A percentile compares a stretch with the other conserved stretches of the same genome.
Conservation (phyloP, 257 asterid species). For the Salvia miltiorrhiza region DNA sequence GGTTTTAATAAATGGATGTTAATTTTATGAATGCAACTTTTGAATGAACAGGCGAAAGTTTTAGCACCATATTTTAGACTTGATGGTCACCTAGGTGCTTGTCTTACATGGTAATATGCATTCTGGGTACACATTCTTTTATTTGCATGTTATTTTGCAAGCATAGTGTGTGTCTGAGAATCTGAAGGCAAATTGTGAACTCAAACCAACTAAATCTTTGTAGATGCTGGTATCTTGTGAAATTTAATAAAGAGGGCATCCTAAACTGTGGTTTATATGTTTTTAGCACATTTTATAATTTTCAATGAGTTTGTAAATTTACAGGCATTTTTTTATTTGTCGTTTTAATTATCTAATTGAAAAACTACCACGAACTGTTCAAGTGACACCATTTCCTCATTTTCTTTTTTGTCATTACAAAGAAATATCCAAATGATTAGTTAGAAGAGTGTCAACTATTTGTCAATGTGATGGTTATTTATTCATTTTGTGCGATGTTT, state of each 20-base stretch:
- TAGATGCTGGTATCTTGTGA: not conserved
- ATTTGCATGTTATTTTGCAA: not conserved
- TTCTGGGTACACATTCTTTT: not conserved
- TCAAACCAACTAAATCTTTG: not conserved
- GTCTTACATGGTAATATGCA: not conserved
- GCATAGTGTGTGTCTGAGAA: not conserved
- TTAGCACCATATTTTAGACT: slow-evolving; percentile 8
- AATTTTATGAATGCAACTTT: not conserved
- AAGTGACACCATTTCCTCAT: not conserved
- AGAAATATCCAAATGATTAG: not conserved
- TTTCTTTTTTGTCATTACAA: not conserved
- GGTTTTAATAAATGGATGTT: not conserved
- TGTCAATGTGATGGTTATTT: not conserved
- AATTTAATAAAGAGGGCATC: not conserved
- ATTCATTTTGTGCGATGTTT: not conserved
- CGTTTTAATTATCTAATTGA: not conserved
- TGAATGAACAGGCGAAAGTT: not conserved
- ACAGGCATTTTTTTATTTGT: not conserved
- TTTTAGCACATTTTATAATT: not conserved
- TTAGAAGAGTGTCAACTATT: not conserved
- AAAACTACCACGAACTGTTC: not conserved
- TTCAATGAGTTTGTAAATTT: not conserved
- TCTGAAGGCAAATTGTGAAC: not conserved
- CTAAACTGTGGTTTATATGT: not conserved
- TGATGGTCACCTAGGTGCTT: not conserved